Evolutionary conservation across 805 yeast species (phyloP).

Genomic region (Hanseniaspora clermontiae): DNA sequence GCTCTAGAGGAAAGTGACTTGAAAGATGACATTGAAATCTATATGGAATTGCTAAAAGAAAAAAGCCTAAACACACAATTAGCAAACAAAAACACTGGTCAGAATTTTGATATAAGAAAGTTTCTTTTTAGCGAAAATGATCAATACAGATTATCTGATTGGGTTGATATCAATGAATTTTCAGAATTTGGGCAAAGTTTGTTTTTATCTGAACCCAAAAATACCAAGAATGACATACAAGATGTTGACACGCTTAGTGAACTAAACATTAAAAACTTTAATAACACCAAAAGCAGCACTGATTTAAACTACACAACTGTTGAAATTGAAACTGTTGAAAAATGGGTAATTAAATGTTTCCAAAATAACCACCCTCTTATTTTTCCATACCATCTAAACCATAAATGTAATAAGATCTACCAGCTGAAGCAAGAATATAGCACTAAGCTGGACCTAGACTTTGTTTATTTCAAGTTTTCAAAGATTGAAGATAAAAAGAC

Average conservation of each 20-base stretch:
- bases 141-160: slow-evolving; percentile 8
- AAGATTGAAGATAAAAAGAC: background rate
- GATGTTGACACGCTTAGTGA: background rate
- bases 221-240: background rate
- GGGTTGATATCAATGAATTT: slow-evolving; percentile 16
- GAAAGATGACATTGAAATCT: background rate
- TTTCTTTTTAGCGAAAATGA: slow-evolving; percentile 20
- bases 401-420: background rate
- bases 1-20: background rate
- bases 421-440: background rate
- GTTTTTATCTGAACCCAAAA: background rate
- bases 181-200: slow-evolving; percentile 1
- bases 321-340: background rate
- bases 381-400: slow-evolving; percentile 5
- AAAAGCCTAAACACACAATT: slow-evolving; percentile 10
- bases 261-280: background rate
- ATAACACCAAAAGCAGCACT: background rate
- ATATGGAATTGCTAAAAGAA: background rate
- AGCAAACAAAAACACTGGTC: slow-evolving; percentile 13
- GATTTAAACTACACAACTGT: background rate
- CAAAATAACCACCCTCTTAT: slow-evolving; percentile 7
- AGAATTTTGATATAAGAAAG: slow-evolving; percentile 15
- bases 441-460: background rate
- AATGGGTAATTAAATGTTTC: slow-evolving; percentile 1
- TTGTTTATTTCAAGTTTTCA: background rate